Evolutionary conservation across 441 rosid genomes (phyloP).

Genomic region (Arabidopsis lyrata): DNA sequence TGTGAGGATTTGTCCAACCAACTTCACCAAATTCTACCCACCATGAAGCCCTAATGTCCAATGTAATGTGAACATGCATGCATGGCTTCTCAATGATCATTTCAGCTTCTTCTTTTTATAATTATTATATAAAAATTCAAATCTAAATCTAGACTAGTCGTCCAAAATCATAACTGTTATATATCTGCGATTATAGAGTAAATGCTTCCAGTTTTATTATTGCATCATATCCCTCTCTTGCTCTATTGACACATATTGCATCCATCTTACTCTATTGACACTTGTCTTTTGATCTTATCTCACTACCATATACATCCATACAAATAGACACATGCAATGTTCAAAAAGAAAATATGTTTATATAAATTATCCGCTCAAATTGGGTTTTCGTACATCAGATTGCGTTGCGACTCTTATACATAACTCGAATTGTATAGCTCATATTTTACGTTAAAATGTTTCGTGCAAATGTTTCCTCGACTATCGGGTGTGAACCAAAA

Average conservation of each 20-base stretch:
- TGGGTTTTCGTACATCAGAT: background rate
- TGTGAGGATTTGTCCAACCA: constrained; percentile 73
- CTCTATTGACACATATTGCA: constrained; percentile 19
- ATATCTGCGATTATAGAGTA: constrained; percentile 5
- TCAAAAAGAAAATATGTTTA: constrained; percentile 1
- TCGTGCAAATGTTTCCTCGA: constrained; percentile 35
- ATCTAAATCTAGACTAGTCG: constrained; percentile 23
- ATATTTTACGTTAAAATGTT: constrained; percentile 26
- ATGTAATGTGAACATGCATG: constrained; percentile 48
- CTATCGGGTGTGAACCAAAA: constrained; percentile 25
- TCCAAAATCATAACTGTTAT: constrained; percentile 7
- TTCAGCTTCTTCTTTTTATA: background rate
- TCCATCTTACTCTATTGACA: constrained; percentile 26
- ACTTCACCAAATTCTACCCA: constrained; percentile 95
- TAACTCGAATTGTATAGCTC: constrained; percentile 28
- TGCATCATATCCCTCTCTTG: constrained; percentile 10
- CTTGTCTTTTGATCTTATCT: constrained; percentile 30
- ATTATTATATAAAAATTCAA: constrained; percentile 3
- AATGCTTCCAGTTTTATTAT: constrained; percentile 1
- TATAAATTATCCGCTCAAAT: constrained; percentile 4
- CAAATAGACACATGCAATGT: constrained; percentile 13
- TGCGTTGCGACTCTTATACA: constrained; percentile 30
- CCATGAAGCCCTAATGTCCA: constrained; percentile 57
- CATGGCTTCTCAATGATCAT: constrained; percentile 30
- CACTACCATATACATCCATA: constrained; percentile 11